A percentile compares a stretch with the other conserved stretches of the same genome.
Evolutionary conservation across 1,284 basidiomycete genomes (phyloP).

Genomic region (Phellinidium pouzarii): DNA sequence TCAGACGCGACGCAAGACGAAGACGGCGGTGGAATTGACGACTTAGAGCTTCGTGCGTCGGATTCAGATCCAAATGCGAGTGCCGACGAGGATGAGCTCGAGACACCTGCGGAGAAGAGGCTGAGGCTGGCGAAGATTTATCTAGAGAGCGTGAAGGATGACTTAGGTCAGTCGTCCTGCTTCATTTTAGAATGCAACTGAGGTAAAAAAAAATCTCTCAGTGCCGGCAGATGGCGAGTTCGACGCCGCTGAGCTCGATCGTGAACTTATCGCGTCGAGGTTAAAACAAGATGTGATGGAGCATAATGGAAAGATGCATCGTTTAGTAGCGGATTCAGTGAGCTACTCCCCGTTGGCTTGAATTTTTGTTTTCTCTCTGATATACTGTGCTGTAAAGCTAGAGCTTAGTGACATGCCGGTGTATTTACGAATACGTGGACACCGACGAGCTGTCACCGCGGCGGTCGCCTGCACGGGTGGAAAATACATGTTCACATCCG

Average conservation of each 20-base stretch:
- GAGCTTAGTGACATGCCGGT: slow-evolving; percentile 39
- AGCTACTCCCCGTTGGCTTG: slow-evolving; percentile 26
- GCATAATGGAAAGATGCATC: slow-evolving; percentile 79
- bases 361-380: slow-evolving; percentile 7
- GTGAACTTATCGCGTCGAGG: slow-evolving; percentile 84
- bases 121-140: slow-evolving; percentile 88
- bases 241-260: slow-evolving; percentile 91
- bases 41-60: slow-evolving; percentile 65
- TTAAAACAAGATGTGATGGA: slow-evolving; percentile 86
- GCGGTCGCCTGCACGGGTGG: slow-evolving; percentile 68
- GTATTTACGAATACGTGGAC: slow-evolving; percentile 60
- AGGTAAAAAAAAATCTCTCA: slow-evolving; percentile 2
- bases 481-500: slow-evolving; percentile 69
- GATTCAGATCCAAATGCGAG: slow-evolving; percentile 54
- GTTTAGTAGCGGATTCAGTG: slow-evolving; percentile 71
- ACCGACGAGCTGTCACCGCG: slow-evolving; percentile 71
- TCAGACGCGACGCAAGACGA: slow-evolving; percentile 56
- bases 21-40: slow-evolving; percentile 60
- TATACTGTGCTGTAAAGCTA: slow-evolving; percentile 34
- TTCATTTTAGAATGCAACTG: background rate
- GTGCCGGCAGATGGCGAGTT: slow-evolving; percentile 70
- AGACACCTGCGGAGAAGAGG: slow-evolving; percentile 93
- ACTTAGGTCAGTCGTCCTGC: slow-evolving; percentile 48
- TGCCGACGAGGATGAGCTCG: slow-evolving; percentile 74
- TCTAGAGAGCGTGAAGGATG: slow-evolving; percentile 77